Base-by-base conservation (phyloP, 768 basidiomycete genomes). In the Lentinus brumalis region DNA sequence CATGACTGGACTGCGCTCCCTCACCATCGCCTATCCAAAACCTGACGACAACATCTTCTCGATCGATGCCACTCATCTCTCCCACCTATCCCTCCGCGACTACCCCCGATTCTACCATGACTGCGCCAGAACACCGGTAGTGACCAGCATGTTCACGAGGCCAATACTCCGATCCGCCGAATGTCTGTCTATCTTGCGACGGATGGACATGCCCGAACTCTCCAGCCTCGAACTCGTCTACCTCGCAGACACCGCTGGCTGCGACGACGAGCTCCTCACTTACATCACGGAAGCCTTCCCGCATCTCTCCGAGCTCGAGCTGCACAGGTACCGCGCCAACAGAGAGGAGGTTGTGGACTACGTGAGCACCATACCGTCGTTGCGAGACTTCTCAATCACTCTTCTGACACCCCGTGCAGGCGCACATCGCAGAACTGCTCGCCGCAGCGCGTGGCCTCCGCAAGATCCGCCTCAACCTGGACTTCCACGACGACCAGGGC, bases 1-100 rank as follows among this genome's bases (percentile, higher is more conserved):
- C 21, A 26, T 26, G 2, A 2, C 21, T 26, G 21, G 21, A 26
- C 21, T 26, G 21, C 50, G 41, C 2, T 52, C 57, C 10, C 51
- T 59, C 12, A 53, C 35, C 18, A 15, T 53, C 21, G 41, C 51
- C 6, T 46, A 59, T 30, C 57, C 57, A 1, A 16, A 46, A 10
- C 57, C 57, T 6, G 32, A 45, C 12, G 57, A 59, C 35, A n/a
- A n/a, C 8, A 45, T 59, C 4, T 59, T 59, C 30, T 45, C 50
- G 4, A n/a, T 15, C 4, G 6, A 51, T 8, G 15, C 7, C 0
- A 9, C 21, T 5, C 12, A 15, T 7, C 44, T 59, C 41, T 29
- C 44, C 7, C 41, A 31, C 14, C 50, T 59, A 4, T 59, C 57
- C 7, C 57, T 59, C 16, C 41, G 57, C 11, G 57, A 59, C 18